These are phyloP conservation scores for Heimioporus sp. DNA, from an alignment of 768 basidiomycete species.

Conservation along the genomic window DNA sequence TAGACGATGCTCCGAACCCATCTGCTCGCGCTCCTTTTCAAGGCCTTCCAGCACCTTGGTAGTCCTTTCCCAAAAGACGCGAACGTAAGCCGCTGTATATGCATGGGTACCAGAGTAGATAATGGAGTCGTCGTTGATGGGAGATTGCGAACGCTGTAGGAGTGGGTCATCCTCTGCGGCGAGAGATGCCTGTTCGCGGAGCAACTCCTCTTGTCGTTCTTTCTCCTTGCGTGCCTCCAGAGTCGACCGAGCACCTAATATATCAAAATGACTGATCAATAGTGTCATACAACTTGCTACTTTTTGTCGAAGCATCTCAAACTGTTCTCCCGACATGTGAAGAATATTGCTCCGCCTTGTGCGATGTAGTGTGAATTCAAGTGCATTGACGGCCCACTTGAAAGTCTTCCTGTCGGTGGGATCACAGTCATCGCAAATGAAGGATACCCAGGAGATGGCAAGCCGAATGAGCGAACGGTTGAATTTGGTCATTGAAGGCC, in stretches of 20 bases:
- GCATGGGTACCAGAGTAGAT: constrained; percentile 32
- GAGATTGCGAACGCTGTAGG: constrained; percentile 39
- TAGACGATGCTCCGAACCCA: constrained; percentile 68
- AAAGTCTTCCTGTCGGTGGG: constrained; percentile 95
- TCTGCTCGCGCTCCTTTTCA: constrained; percentile 59
- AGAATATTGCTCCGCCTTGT: constrained; percentile 89
- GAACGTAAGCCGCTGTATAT: constrained; percentile 62
- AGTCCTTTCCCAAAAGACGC: constrained; percentile 74
- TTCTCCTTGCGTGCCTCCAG: constrained; percentile 88
- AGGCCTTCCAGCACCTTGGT: constrained; percentile 57
- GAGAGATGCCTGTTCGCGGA: constrained; percentile 53
- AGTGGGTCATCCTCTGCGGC: constrained; percentile 47
- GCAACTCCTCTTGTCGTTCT: constrained; percentile 70
- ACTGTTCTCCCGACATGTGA: constrained; percentile 84
- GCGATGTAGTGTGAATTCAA: constrained; percentile 88
- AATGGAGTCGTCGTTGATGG: constrained; percentile 36
- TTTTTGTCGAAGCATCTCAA: constrained; percentile 84
- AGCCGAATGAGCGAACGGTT: constrained; percentile 82
- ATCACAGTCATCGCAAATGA: constrained; percentile 98
- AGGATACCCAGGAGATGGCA: constrained; percentile 96
- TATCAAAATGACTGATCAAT: constrained; percentile 97
- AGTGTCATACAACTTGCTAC: constrained; percentile 96
- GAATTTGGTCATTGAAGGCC: constrained; percentile 65
- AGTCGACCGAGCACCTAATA: constrained; percentile 89
- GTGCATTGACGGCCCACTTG: constrained; percentile 95